Percentiles rank a stretch among this genome's conserved stretches.
Conservation (phyloP, 2,329 filamentous ascomycete species). For the Venturia aucupariae region DNA sequence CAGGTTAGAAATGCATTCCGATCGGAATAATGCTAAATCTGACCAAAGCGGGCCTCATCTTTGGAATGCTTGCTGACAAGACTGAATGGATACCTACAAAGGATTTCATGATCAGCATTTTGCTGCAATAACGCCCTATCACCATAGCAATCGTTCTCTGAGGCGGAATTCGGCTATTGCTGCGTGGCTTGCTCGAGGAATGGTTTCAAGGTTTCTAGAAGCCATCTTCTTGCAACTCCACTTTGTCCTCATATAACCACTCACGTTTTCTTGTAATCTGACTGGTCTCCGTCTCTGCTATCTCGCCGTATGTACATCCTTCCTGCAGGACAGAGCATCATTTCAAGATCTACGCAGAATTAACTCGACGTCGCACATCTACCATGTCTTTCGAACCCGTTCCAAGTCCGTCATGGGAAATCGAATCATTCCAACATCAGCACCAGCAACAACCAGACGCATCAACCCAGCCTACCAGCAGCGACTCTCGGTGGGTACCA, state of each 20-base stretch:
- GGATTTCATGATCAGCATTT: conserved; percentile 1
- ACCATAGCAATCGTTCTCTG: not conserved
- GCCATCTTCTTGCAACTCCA: not conserved
- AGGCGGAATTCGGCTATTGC: not conserved
- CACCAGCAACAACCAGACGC: not conserved
- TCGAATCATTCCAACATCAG: not conserved
- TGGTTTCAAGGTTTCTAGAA: conserved; percentile 6
- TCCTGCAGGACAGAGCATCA: not conserved
- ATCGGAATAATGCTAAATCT: not conserved
- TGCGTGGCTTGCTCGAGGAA: not conserved
- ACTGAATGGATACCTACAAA: not conserved
- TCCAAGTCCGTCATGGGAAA: not conserved
- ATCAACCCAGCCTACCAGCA: conserved; percentile 28
- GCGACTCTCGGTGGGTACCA: conserved; percentile 46
- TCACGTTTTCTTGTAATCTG: not conserved
- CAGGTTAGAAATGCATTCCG: not conserved
- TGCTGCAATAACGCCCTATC: not conserved
- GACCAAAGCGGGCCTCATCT: not conserved
- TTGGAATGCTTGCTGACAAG: not conserved
- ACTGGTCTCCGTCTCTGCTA: not conserved
- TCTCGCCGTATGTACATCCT: not conserved
- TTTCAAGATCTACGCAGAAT: not conserved
- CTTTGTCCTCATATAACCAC: not conserved
- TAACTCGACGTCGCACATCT: not conserved
- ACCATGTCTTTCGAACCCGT: conserved; percentile 2